Conservation (phyloP, 257 asterid genomes). For the Handroanthus guayacan region DNA sequence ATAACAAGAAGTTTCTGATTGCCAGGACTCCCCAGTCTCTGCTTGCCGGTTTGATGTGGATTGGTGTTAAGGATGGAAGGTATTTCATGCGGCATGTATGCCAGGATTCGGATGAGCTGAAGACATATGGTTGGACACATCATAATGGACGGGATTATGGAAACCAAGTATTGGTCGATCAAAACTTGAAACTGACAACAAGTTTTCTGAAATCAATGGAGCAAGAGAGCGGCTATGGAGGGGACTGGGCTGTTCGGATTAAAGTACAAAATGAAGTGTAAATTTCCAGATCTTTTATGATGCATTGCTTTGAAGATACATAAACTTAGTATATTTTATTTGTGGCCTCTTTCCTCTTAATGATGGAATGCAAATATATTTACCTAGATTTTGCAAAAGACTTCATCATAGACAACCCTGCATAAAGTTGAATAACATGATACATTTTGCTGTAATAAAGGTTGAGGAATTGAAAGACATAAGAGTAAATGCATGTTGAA, state of each 20-base stretch:
- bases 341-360: conserved; percentile 10
- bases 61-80: conserved; percentile 86
- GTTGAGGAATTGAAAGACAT: conserved; percentile 26
- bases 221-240: conserved; percentile 90
- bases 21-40: conserved; percentile 89
- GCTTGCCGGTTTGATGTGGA: conserved; percentile 97
- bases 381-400: conserved; percentile 26
- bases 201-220: conserved; percentile 84
- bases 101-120: conserved; percentile 88
- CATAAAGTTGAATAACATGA: conserved; percentile 20
- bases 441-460: conserved; percentile 29
- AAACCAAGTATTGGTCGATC: conserved; percentile 81
- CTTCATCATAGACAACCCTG: conserved; percentile 11
- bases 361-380: conserved; percentile 14
- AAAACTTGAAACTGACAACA: conserved; percentile 73
- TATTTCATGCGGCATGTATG: conserved; percentile 90
- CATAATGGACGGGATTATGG: conserved; percentile 98
- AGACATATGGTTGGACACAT: conserved; percentile 88
- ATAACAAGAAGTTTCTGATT: conserved; percentile 36
- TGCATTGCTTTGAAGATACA: conserved; percentile 31
- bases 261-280: conserved; percentile 76
- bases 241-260: conserved; percentile 93
- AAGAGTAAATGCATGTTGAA: conserved; percentile 16
- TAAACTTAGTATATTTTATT: not conserved
- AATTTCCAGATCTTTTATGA: conserved; percentile 42